phyloP scores from a whole-genome alignment of 2,329 filamentous ascomycete genomes.

The Diaporthe helianthi region DNA sequence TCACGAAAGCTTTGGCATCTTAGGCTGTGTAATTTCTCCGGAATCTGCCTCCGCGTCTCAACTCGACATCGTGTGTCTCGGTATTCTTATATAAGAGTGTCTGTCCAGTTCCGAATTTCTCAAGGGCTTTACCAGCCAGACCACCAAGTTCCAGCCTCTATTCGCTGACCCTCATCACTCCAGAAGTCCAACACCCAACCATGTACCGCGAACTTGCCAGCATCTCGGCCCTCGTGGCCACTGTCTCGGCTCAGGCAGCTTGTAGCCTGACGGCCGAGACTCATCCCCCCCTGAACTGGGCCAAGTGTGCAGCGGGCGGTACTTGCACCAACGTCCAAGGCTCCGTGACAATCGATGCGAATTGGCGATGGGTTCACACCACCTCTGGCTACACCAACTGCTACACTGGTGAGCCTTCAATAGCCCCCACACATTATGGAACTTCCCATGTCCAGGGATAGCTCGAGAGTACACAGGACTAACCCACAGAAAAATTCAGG shows the following conservation, averaged over 20 bases:
- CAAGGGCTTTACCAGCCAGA: neutral
- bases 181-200: neutral
- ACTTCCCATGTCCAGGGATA: too few species aligned
- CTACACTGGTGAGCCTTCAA: constrained; percentile 27
- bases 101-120: neutral
- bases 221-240: constrained; percentile 18
- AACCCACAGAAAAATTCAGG: constrained; percentile 38
- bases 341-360: constrained; percentile 61
- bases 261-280: constrained; percentile 54
- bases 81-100: neutral
- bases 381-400: constrained; percentile 55
- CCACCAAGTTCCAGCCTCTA: neutral
- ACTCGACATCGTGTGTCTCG: neutral
- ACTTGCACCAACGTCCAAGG: constrained; percentile 57
- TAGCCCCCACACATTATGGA: too few species aligned
- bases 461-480: too few species aligned
- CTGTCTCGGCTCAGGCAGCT: constrained; percentile 53
- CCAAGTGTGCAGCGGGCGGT: constrained; percentile 55
- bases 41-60: neutral
- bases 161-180: too few species aligned
- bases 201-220: constrained; percentile 24
- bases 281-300: constrained; percentile 60
- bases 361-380: constrained; percentile 65
- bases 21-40: constrained; percentile 13
- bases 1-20: neutral